Evolutionary conservation across 805 yeast species (phyloP), one percentile per base, ranked within the genome.

Genomic region (Blastobotrys muscicola): DNA sequence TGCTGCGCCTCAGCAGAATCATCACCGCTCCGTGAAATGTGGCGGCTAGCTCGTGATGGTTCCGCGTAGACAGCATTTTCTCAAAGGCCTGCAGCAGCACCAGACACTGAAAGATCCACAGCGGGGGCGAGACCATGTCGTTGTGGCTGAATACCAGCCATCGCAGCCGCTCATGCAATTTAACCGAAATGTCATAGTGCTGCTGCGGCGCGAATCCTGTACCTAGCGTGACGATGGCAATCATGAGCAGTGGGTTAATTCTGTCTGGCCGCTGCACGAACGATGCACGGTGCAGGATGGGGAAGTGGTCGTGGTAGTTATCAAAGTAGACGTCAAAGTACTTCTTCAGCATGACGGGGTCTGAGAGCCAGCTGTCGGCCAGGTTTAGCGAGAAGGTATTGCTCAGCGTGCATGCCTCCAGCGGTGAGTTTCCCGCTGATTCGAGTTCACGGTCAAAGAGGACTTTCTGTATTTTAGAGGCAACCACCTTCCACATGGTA

Each of bases 251-350:
- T 10, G 60, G 60, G 8, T 49, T 53, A 12, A 56, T 45, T 30
- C 44, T 44, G 13, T 52, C 51, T 1, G 60, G 59, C 26, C 48
- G 41, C 32, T 42, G 38, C 11, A 35, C 33, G 39, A 50, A 50
- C 15, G 58, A 39, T 2, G 56, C 53, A 13, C 44, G 41, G 44
- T 56, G 60, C 7, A 56, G 31, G 20, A 56, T 52, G 15, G 60
- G 60, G 46, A 56, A 56, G 38, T 56, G 60, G 39, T 55, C 57
- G 38, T 56, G 60, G 42, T 53, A 56, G 35, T 46, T 49, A n/a
- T 51, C 53, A 39, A 56, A 55, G 42, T 56, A 56, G 26, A 38
- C 38, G 20, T 44, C 29, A 43, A 49, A 56, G 36, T 51, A 42
- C 33, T 44, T 33, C 30, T 42, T 39, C 44, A 56, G 38, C n/a